A percentile compares a stretch with the other conserved stretches of the same genome.
phyloP scores from a whole-genome alignment of 768 basidiomycete genomes.

The Panaeolus papilionaceus region DNA sequence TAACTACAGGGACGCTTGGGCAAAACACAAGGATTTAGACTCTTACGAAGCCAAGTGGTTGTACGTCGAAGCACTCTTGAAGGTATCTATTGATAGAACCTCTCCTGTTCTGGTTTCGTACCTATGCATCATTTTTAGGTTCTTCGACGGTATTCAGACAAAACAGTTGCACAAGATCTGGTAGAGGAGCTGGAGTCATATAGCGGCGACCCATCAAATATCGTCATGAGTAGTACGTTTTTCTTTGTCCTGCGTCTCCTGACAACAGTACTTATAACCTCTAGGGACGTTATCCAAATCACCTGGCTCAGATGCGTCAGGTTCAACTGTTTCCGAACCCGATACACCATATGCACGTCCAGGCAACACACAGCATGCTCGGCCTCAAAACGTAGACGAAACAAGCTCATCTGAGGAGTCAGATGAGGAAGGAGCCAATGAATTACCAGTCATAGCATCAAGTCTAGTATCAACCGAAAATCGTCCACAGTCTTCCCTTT shows the following conservation, averaged over 20 bases:
- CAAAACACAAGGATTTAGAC: conserved; percentile 86
- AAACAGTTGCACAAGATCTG: conserved; percentile 75
- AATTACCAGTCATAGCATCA: conserved; percentile 42
- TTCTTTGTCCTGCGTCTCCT: not conserved
- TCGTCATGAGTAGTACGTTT: conserved; percentile 67
- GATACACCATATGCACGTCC: conserved; percentile 11
- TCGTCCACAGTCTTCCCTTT: conserved; percentile 80
- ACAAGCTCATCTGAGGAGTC: conserved; percentile 52
- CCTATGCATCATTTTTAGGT: conserved; percentile 52
- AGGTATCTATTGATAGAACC: conserved; percentile 52
- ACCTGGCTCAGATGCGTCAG: conserved; percentile 66
- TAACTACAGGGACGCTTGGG: conserved; percentile 87
- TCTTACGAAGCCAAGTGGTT: conserved; percentile 83
- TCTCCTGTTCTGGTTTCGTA: conserved; percentile 6
- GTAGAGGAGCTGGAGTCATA: conserved; percentile 82
- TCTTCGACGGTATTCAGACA: conserved; percentile 82
- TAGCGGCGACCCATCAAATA: conserved; percentile 67
- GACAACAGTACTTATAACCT: conserved; percentile 9
- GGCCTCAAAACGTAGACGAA: conserved; percentile 36
- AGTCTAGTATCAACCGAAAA: conserved; percentile 43
- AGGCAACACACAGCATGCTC: conserved; percentile 17
- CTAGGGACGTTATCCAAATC: conserved; percentile 55
- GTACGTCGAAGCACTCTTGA: conserved; percentile 88
- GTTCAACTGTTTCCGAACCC: conserved; percentile 62
- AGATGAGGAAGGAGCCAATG: conserved; percentile 53